A percentile compares a stretch with the other conserved stretches of the same genome.
phyloP scores from a whole-genome alignment of 2,329 filamentous ascomycete species.

The Colletotrichum somersetense region DNA sequence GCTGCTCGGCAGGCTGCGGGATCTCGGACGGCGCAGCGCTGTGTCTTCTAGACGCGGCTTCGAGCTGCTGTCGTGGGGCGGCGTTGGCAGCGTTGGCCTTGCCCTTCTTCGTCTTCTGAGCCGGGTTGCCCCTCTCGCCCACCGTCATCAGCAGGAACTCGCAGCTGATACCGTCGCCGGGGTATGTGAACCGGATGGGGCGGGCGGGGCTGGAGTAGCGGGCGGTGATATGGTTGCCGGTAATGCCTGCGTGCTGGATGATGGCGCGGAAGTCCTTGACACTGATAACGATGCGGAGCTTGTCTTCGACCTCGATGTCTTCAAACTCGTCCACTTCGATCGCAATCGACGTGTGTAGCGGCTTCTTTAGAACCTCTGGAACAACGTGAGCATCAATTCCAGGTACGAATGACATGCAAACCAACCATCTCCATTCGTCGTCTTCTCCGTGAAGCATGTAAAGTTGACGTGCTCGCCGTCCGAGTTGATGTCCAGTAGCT shows the following conservation, averaged over 20 bases:
- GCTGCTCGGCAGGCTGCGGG: slow-evolving; percentile 44
- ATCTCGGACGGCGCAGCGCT: slow-evolving; percentile 55
- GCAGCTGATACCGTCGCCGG: slow-evolving; percentile 75
- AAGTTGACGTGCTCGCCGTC: slow-evolving; percentile 81
- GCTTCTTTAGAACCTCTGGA: slow-evolving; percentile 81
- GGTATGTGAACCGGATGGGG: slow-evolving; percentile 80
- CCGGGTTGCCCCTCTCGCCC: slow-evolving; percentile 70
- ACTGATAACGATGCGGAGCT: slow-evolving; percentile 82
- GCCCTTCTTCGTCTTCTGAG: slow-evolving; percentile 61
- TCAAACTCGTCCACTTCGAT: slow-evolving; percentile 83
- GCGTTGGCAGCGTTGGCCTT: slow-evolving; percentile 55
- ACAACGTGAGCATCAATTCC: slow-evolving; percentile 36
- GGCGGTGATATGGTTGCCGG: slow-evolving; percentile 75
- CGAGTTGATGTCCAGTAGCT: slow-evolving; percentile 83
- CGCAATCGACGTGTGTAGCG: slow-evolving; percentile 82
- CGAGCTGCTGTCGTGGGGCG: slow-evolving; percentile 58
- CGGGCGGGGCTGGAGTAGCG: slow-evolving; percentile 78
- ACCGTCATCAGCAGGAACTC: slow-evolving; percentile 88
- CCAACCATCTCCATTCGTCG: slow-evolving; percentile 69
- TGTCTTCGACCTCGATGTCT: slow-evolving; percentile 78
- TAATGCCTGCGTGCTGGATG: slow-evolving; percentile 78
- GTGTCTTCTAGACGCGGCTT: slow-evolving; percentile 61
- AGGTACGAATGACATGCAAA: slow-evolving; percentile 12
- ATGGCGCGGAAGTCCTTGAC: slow-evolving; percentile 88
- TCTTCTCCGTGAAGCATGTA: slow-evolving; percentile 85